These are phyloP conservation scores for Rubia tinctorum DNA, from an alignment of 305 asterid species.

Conservation along the genomic window DNA sequence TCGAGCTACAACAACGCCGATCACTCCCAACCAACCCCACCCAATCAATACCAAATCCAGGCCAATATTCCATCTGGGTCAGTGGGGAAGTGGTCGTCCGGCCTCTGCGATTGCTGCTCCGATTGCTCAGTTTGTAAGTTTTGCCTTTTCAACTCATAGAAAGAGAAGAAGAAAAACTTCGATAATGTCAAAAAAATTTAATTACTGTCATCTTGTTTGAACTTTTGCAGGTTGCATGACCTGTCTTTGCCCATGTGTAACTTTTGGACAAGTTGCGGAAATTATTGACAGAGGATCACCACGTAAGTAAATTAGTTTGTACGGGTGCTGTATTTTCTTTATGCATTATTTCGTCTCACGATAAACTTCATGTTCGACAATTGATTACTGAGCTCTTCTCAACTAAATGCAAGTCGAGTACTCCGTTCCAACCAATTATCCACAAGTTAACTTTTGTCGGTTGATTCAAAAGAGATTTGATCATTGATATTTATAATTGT, in stretches of 20 bases:
- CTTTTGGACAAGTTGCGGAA: conserved; percentile 12
- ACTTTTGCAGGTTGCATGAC: conserved; percentile 2
- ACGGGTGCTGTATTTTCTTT: not conserved
- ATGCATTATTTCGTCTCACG: too few relatives aligned
- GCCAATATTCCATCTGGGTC: not conserved
- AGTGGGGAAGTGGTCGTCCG: conserved; percentile 30
- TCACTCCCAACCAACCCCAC: not conserved
- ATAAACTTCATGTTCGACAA: too few relatives aligned
- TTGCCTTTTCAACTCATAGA: not conserved
- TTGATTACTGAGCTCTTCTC: not conserved
- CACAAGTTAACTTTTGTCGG: too few relatives aligned
- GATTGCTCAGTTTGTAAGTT: conserved; percentile 33
- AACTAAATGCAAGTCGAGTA: too few relatives aligned
- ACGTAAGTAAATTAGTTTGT: not conserved
- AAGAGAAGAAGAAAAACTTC: not conserved
- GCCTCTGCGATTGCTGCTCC: conserved; percentile 32
- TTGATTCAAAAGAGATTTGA: too few relatives aligned
- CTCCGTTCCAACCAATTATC: too few relatives aligned
- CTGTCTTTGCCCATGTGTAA: conserved; percentile 6
- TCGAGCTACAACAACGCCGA: not conserved
- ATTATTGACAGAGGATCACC: conserved; percentile 5
- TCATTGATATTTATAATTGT: too few relatives aligned
- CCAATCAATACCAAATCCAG: not conserved
- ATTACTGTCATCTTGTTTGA: too few relatives aligned
- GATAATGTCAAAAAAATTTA: not conserved